Conservation (phyloP, 306 rosid genomes). For the Purshia tridentata region DNA sequence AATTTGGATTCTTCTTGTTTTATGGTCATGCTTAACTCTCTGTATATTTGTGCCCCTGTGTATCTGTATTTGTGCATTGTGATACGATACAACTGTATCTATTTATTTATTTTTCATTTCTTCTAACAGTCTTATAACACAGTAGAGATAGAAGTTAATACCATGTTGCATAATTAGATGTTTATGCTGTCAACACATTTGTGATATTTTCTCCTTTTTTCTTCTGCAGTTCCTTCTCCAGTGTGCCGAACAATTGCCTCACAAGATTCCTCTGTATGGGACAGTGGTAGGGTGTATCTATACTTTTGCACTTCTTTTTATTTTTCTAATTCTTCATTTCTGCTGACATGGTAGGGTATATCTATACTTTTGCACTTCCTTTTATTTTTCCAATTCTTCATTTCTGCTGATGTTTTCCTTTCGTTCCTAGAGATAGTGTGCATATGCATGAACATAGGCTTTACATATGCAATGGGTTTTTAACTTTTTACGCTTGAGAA, state of each 20-base stretch:
- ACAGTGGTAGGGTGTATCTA: constrained; percentile 60
- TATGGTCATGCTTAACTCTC: background rate
- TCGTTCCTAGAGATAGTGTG: background rate
- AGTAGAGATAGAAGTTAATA: background rate
- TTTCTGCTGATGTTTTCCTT: background rate
- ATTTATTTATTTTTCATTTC: background rate
- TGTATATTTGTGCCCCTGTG: background rate
- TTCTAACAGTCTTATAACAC: background rate
- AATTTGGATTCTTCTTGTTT: background rate
- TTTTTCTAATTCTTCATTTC: background rate
- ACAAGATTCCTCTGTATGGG: constrained; percentile 84
- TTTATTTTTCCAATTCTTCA: background rate
- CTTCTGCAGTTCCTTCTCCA: constrained; percentile 62
- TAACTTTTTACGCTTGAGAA: background rate
- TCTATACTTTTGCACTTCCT: background rate
- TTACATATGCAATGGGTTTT: background rate
- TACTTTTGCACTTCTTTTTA: background rate
- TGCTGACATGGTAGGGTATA: constrained; percentile 51
- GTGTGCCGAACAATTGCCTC: constrained; percentile 90
- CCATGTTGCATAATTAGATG: background rate
- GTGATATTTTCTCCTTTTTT: constrained; percentile 24
- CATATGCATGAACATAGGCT: no score
- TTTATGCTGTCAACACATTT: background rate
- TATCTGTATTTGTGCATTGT: no score
- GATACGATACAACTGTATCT: background rate